phyloP scores from a whole-genome alignment of 192 early-diverging fungal genomes.

The Entrophospora sp. region DNA sequence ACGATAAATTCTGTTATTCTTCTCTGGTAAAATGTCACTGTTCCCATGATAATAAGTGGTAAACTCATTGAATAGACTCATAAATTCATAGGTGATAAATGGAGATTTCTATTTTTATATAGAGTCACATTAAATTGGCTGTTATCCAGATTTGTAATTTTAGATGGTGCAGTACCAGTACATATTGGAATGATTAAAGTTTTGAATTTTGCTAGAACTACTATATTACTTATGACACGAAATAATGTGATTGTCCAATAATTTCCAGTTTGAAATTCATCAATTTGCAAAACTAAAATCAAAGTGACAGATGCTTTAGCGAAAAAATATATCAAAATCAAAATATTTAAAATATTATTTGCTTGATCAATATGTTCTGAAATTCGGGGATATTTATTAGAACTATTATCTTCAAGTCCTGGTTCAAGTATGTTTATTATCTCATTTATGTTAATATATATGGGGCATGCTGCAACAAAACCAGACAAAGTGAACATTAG shows the following conservation, averaged over 20 bases:
- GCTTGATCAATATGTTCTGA: neutral
- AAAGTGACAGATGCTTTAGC: neutral
- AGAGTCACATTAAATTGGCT: neutral
- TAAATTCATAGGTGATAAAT: slow-evolving; percentile 1
- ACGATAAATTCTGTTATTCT: neutral
- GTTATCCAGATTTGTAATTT: neutral
- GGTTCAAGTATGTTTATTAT: neutral
- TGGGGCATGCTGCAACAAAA: too few species aligned
- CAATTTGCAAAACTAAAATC: slow-evolving; percentile 2
- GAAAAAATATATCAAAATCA: neutral
- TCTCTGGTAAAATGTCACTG: neutral
- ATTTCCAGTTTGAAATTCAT: neutral
- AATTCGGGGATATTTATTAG: neutral
- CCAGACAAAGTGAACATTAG: too few species aligned
- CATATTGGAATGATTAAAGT: slow-evolving; percentile 1
- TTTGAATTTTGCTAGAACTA: neutral
- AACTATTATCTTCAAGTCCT: neutral
- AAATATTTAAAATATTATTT: neutral
- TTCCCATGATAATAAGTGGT: too few species aligned
- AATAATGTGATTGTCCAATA: neutral
- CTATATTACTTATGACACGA: neutral
- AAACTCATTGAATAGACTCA: neutral
- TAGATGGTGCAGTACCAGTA: neutral
- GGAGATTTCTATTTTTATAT: neutral
- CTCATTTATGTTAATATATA: slow-evolving; percentile 7